These are phyloP conservation scores for Myxozyma melibiosi DNA, from an alignment of 805 yeast species.

Conservation along the genomic window DNA sequence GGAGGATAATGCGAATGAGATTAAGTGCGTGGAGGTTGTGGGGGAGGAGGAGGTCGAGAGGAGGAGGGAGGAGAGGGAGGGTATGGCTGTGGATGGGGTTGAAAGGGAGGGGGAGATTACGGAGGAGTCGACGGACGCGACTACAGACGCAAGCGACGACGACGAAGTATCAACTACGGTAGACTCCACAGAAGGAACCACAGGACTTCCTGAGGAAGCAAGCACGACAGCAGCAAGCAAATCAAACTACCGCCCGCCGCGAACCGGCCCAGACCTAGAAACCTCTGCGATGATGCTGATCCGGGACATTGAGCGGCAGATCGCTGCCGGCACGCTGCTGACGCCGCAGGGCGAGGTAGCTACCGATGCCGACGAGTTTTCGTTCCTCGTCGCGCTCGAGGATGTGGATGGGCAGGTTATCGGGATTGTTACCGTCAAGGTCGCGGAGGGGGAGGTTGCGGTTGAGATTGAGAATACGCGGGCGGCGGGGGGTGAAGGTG, in stretches of 20 bases:
- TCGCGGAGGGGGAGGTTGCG: conserved; percentile 15
- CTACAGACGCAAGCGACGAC: background rate
- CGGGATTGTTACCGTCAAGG: conserved; percentile 25
- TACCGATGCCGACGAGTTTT: conserved; percentile 20
- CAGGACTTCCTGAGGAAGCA: background rate
- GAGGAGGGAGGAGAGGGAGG: background rate
- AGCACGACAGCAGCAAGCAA: background rate
- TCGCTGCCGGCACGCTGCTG: conserved; percentile 25
- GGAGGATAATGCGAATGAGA: conserved; percentile 39
- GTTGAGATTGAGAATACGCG: conserved; percentile 17
- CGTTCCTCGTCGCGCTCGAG: conserved; percentile 27
- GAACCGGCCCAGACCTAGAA: conserved; percentile 18
- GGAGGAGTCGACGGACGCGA: background rate
- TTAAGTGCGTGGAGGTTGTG: conserved; percentile 33
- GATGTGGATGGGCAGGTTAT: conserved; percentile 21
- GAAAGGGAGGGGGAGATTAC: background rate
- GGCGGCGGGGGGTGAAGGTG: background rate
- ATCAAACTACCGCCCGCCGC: background rate
- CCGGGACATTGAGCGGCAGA: conserved; percentile 23
- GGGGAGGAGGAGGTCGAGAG: conserved; percentile 19
- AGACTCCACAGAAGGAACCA: background rate
- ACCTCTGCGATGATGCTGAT: conserved; percentile 25
- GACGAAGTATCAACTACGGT: background rate
- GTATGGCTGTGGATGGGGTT: background rate
- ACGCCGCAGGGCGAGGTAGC: conserved; percentile 28